These are phyloP conservation scores for Shiraia bambusicola DNA, from an alignment of 2,329 filamentous ascomycete species.

Conservation along the genomic window DNA sequence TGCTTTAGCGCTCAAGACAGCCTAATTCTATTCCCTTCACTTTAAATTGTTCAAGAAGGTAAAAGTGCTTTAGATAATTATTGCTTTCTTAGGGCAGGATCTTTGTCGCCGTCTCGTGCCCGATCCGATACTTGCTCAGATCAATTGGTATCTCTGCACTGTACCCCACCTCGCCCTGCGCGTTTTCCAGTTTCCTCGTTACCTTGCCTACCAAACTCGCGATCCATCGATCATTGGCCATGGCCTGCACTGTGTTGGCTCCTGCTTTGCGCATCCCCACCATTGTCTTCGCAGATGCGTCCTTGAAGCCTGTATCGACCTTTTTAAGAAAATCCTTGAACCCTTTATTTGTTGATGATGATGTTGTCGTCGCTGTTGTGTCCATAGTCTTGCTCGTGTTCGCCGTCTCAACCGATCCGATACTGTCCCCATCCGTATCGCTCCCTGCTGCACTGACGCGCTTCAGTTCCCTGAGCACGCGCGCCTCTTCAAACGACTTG, in stretches of 20 bases:
- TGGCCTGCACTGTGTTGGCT: slow-evolving; percentile 44
- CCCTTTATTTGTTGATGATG: slow-evolving; percentile 18
- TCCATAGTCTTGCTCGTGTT: slow-evolving; percentile 11
- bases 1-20: too few species aligned
- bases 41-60: too few species aligned
- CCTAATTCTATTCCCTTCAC: too few species aligned
- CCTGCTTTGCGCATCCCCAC: slow-evolving; percentile 52
- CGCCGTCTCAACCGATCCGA: slow-evolving; percentile 21
- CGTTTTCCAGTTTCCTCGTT: slow-evolving; percentile 51
- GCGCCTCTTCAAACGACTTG: slow-evolving; percentile 47
- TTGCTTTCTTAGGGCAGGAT: slow-evolving; percentile 32
- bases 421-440: slow-evolving; percentile 24
- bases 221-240: slow-evolving; percentile 59
- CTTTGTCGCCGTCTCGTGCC: slow-evolving; percentile 39
- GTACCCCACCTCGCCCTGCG: slow-evolving; percentile 55
- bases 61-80: too few species aligned
- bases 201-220: slow-evolving; percentile 56
- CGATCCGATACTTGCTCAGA: slow-evolving; percentile 43
- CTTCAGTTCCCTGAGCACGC: slow-evolving; percentile 29
- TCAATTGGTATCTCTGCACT: slow-evolving; percentile 50
- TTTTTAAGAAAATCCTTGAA: slow-evolving; percentile 29
- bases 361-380: slow-evolving; percentile 9
- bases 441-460: slow-evolving; percentile 26
- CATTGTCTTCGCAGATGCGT: slow-evolving; percentile 41
- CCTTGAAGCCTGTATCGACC: slow-evolving; percentile 33